Conservation (phyloP, 2,329 filamentous ascomycete species). For the Dactylellina cionopaga region DNA sequence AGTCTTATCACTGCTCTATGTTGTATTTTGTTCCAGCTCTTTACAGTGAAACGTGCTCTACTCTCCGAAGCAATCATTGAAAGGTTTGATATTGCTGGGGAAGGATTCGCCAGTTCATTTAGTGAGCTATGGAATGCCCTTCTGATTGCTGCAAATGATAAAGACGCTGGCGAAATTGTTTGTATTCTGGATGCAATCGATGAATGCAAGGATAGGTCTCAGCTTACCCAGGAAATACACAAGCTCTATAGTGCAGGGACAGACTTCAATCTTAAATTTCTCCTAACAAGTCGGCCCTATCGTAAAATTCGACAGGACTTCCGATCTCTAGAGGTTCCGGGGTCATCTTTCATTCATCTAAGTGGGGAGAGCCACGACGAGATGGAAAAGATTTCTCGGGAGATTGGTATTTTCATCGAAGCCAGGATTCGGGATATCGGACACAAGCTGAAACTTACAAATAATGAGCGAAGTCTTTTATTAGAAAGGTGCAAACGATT, state of each 20-base stretch:
- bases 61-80: constrained; percentile 57
- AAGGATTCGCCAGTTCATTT: constrained; percentile 54
- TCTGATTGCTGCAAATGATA: constrained; percentile 51
- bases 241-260: not conserved
- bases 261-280: constrained; percentile 58
- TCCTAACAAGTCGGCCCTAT: constrained; percentile 61
- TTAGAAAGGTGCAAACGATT: constrained; percentile 50
- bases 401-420: constrained; percentile 60
- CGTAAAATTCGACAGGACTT: constrained; percentile 57
- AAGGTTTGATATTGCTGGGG: constrained; percentile 58
- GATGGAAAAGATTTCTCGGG: too few relatives aligned
- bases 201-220: constrained; percentile 57
- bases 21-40: not conserved
- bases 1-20: too few relatives aligned
- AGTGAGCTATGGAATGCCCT: constrained; percentile 60
- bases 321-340: constrained; percentile 19
- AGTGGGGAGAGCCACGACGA: constrained; percentile 59
- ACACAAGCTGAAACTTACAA: constrained; percentile 54
- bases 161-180: too few relatives aligned
- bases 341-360: constrained; percentile 57
- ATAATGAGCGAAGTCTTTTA: constrained; percentile 36
- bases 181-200: constrained; percentile 62
- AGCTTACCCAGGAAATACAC: not conserved
- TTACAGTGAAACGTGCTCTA: constrained; percentile 56
- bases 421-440: constrained; percentile 56